A percentile compares a stretch with the other conserved stretches of the same genome.
phyloP scores from a whole-genome alignment of 371 early-diverging fungal species.

The Mucor piriformis region DNA sequence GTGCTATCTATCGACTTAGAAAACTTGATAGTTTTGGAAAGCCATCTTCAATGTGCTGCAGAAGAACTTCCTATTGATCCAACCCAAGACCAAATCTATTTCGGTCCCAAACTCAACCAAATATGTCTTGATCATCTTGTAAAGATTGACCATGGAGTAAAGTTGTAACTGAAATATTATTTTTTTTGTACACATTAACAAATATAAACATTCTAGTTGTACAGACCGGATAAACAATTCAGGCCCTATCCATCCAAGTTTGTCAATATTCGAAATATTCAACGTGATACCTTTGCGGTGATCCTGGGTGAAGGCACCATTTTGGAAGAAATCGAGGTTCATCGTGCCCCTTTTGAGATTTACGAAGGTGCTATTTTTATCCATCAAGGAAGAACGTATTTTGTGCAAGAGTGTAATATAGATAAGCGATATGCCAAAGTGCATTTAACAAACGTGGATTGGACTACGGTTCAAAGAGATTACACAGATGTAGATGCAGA shows the following conservation, averaged over 20 bases:
- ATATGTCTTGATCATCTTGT: slow-evolving; percentile 37
- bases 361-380: slow-evolving; percentile 68
- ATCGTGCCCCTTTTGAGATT: slow-evolving; percentile 59
- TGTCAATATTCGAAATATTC: slow-evolving; percentile 49
- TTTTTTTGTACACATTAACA: neutral
- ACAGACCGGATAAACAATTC: slow-evolving; percentile 47
- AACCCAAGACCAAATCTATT: slow-evolving; percentile 39
- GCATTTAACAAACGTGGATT: slow-evolving; percentile 48
- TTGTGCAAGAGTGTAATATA: slow-evolving; percentile 59
- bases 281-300: slow-evolving; percentile 51
- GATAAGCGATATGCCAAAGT: slow-evolving; percentile 54
- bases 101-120: slow-evolving; percentile 29
- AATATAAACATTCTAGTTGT: slow-evolving; percentile 34
- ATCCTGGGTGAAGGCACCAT: slow-evolving; percentile 38
- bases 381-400: slow-evolving; percentile 60
- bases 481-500: slow-evolving; percentile 55
- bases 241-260: slow-evolving; percentile 51
- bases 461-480: slow-evolving; percentile 58
- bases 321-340: slow-evolving; percentile 61
- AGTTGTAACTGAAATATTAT: neutral
- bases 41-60: slow-evolving; percentile 71
- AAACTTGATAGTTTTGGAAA: slow-evolving; percentile 47
- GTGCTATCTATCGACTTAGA: slow-evolving; percentile 39
- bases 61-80: slow-evolving; percentile 50
- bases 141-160: slow-evolving; percentile 30